These are phyloP conservation scores for Cryphonectria parasitica DNA, from an alignment of 2,329 filamentous ascomycete species.

Conservation along the genomic window DNA sequence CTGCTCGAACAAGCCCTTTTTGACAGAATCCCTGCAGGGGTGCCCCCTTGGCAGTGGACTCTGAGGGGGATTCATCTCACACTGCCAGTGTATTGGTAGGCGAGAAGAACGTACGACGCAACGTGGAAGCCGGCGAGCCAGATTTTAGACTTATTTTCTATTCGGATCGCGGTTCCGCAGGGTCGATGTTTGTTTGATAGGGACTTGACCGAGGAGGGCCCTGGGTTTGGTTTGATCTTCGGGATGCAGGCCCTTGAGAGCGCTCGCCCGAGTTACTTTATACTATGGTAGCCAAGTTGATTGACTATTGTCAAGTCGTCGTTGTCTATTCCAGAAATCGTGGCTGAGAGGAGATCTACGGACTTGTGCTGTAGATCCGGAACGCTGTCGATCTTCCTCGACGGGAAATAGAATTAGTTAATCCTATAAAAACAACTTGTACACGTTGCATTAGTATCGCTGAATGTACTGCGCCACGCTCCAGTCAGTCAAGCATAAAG, in stretches of 20 bases:
- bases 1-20: not conserved
- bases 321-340: not conserved
- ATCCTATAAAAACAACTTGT: not conserved
- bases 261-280: not conserved
- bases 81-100: constrained; percentile 6
- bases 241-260: not conserved
- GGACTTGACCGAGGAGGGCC: not conserved
- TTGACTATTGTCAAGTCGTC: no score
- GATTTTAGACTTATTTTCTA: not conserved
- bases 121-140: not conserved
- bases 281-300: not conserved
- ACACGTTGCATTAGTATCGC: not conserved
- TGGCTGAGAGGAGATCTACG: not conserved
- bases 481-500: not conserved
- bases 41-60: not conserved
- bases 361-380: not conserved
- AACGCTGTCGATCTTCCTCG: not conserved
- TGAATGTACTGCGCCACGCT: not conserved
- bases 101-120: not conserved
- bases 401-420: not conserved
- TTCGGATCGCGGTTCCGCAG: not conserved
- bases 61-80: not conserved
- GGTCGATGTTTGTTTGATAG: not conserved
- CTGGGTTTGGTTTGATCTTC: not conserved
- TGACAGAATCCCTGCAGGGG: constrained; percentile 1